Percentiles rank a stretch among this genome's conserved stretches.
These are phyloP conservation scores for Colletotrichum sansevieriae DNA, from an alignment of 2,329 filamentous ascomycete genomes.

Conservation along the genomic window DNA sequence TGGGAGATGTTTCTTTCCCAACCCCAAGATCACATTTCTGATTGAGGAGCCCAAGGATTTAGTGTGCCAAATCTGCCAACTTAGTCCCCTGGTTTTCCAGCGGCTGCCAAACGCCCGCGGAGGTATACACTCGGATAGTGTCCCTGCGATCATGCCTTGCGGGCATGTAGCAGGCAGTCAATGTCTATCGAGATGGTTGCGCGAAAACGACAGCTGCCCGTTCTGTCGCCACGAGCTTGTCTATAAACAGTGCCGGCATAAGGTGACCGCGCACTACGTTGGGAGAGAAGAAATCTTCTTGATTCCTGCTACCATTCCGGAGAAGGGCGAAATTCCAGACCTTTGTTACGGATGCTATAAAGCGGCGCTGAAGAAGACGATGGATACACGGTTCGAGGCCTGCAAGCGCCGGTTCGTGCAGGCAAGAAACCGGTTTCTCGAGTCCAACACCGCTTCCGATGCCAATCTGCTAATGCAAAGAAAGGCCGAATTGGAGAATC, in stretches of 20 bases:
- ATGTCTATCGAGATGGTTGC: conserved; percentile 49
- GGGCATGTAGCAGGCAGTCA: conserved; percentile 50
- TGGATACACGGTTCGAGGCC: conserved; percentile 7
- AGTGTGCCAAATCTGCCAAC: conserved; percentile 47
- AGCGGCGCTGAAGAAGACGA: conserved; percentile 3
- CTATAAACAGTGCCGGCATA: conserved; percentile 50
- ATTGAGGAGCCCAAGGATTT: conserved; percentile 45
- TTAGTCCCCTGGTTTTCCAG: conserved; percentile 42
- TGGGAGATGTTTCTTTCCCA: conserved; percentile 45
- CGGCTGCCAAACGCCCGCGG: background rate
- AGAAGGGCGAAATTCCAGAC: conserved; percentile 49
- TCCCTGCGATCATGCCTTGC: conserved; percentile 51
- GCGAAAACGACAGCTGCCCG: conserved; percentile 47
- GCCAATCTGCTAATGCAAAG: conserved; percentile 11
- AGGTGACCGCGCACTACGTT: conserved; percentile 45
- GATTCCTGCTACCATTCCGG: conserved; percentile 50
- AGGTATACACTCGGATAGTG: background rate
- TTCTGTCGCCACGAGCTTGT: conserved; percentile 50
- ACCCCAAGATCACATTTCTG: conserved; percentile 47
- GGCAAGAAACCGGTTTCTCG: conserved; percentile 20
- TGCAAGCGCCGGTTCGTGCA: conserved; percentile 23
- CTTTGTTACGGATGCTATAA: conserved; percentile 43
- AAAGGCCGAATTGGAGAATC: conserved; percentile 31
- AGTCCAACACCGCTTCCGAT: conserved; percentile 1
- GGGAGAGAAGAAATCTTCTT: conserved; percentile 48